Base-by-base conservation (phyloP, 805 yeast genomes). In the Blastobotrys chiropterorum region DNA sequence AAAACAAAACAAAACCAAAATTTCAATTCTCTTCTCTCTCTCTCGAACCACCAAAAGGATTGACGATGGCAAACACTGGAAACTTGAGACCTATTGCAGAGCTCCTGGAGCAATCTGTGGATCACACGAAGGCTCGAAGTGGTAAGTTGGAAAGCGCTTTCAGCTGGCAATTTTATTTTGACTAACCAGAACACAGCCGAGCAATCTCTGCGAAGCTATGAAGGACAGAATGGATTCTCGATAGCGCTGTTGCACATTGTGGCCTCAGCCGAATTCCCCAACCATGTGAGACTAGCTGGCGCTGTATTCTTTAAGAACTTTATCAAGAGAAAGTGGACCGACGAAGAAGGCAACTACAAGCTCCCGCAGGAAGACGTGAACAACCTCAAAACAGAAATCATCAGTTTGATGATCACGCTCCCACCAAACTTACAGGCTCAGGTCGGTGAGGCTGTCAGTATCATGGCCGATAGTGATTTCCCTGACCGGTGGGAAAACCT, bases 381-480 rank as follows among this genome's bases (percentile, higher is more conserved):
- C 3, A 71, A 83, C 44, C 79, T 94, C 57, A 90, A 90, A 65
- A 51, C 68, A 7, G 94, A 89, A 63, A 86, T 94, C 57, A 78
- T 94, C 48, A 81, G 83, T n/a, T 72, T 90, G 55, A 90, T 94
- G 98, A 83, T 90, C 55, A 67, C 79, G 38, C 72, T 90, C 48
- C 96, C 97, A 3, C 79, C 79, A 47, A 54, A 58, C 15, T 72
- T 94, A 51, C 97, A 92, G 64, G 75, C 83, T n/a, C 99, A 95
- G 71, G 79, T 94, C 48, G 98, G 97, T 49, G 99, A 95, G 69
- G 83, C 96, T 1, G 83, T 95, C 51, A 82, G 96, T 14, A 74
- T 87, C 50, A 92, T 94, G 62, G 99, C 99, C 2, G 97, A 90
- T 66, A 83, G 90, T 53, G 99, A 94, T 67, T 94, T 94, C 71